Base-by-base conservation (phyloP, 73 alveolate species). In the Strombidium stylifer region DNA sequence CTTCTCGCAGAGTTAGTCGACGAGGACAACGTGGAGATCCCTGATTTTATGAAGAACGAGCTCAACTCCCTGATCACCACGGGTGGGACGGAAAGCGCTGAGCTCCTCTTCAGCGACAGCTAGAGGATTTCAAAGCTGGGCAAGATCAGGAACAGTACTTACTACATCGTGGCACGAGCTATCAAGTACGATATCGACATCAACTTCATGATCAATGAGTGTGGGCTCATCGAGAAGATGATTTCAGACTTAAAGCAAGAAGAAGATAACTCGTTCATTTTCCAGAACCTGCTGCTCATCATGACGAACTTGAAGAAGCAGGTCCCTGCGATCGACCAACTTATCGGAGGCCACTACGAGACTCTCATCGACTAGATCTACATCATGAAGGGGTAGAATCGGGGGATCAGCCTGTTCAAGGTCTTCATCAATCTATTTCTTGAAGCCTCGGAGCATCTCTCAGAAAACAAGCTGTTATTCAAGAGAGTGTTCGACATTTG, bases 201-300 rank as follows among this genome's bases (percentile, higher is more conserved):
- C 11, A 14, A n/a, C 2, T 44, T 24, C 20, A 15, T 64, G 53
- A 64, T 35, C 41, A 55, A 42, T 46, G 31, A 64, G 3, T 64
- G 78, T 32, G 14, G 45, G 4, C 12, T 64, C 11, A 1, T 46
- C 14, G 64, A 42, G 5, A 42, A 65, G 32, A 46, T 64, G 16
- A 10, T 64, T 1, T 20, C 24, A n/a, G 78, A 64, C 32, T 24
- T 60, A 12, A 12, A 60, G 1, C 51, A 60, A 1, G 20, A 60
- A 11, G 74, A 60, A 5, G 74, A 60, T 40, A 60, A 60, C 20
- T 60, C 51, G 60, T 60, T 46, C 37, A 1, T 64, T 1, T 64
- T 64, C 45, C 66, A 64, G 19, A 64, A 64, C 30, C 1, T 64
- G 19, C 26, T 64, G 2, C 3, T 64, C 1, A 41, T 65, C 8